phyloP scores from a whole-genome alignment of 1,284 basidiomycete genomes.

The Cutaneotrichosporon curvatum region DNA sequence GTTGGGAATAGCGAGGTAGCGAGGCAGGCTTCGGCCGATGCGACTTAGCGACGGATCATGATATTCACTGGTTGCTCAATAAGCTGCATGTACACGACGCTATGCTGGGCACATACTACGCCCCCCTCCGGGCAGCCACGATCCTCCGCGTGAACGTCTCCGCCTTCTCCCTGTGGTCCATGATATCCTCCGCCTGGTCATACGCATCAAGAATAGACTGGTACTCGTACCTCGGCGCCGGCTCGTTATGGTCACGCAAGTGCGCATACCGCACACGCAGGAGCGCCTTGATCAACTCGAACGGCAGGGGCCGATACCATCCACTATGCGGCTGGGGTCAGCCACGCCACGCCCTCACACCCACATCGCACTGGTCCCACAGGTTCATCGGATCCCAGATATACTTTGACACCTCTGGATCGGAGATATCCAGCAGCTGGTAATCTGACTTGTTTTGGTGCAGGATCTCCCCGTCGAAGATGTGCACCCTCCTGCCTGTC shows the following conservation, averaged over 20 bases:
- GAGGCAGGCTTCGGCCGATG: too few species aligned
- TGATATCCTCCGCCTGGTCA: conserved; percentile 6
- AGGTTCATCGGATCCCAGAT: conserved; percentile 65
- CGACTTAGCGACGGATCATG: too few species aligned
- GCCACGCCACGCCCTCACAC: conserved; percentile 28
- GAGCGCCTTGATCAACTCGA: conserved; percentile 74
- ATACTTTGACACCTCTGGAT: conserved; percentile 70
- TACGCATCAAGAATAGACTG: conserved; percentile 12
- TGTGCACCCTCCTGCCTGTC: conserved; percentile 53
- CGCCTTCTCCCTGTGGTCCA: conserved; percentile 10
- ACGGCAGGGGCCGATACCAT: conserved; percentile 68
- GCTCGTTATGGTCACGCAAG: conserved; percentile 53
- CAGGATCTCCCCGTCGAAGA: conserved; percentile 77
- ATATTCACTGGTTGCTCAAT: too few species aligned
- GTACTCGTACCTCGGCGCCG: conserved; percentile 6
- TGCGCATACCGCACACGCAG: conserved; percentile 81
- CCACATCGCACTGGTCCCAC: conserved; percentile 59
- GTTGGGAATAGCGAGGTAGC: too few species aligned
- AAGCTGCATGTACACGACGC: too few species aligned
- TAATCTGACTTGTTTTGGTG: conserved; percentile 80
- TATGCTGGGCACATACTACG: too few species aligned
- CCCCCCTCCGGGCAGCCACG: background rate
- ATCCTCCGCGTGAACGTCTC: conserved; percentile 4
- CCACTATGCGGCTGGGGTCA: conserved; percentile 46
- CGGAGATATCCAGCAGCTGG: conserved; percentile 84